Conservation (phyloP, 2,329 filamentous ascomycete genomes). For the Cryphonectria carpinicola region DNA sequence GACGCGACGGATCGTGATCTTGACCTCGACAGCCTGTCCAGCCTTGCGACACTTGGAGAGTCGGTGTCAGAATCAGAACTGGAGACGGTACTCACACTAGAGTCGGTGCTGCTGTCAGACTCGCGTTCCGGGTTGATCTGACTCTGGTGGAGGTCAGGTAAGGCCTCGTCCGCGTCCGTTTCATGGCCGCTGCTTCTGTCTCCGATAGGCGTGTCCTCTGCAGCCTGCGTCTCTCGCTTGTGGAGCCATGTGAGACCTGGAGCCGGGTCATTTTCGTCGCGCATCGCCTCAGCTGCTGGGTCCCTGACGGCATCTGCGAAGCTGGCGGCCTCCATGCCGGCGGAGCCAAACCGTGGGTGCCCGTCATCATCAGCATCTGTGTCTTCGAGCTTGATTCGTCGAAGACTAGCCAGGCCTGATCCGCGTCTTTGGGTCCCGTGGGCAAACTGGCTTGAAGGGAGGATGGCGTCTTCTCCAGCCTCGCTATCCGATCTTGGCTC, state of each 20-base stretch:
- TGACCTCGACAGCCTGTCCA: constrained; percentile 22
- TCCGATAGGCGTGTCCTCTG: constrained; percentile 5
- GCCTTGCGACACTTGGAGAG: constrained; percentile 15
- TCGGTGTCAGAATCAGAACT: constrained; percentile 4
- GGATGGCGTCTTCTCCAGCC: not conserved
- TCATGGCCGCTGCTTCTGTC: not conserved
- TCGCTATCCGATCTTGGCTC: not conserved
- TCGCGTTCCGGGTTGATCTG: constrained; percentile 9
- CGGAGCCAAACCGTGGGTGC: not conserved
- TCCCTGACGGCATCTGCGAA: constrained; percentile 8
- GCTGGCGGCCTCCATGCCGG: not conserved
- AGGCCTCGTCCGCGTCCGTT: not conserved
- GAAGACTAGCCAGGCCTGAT: not conserved
- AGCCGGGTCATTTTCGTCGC: not conserved
- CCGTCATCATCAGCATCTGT: not conserved
- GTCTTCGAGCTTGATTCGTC: constrained; percentile 5
- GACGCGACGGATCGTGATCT: constrained; percentile 25
- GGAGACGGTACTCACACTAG: not conserved
- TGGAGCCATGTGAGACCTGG: constrained; percentile 22
- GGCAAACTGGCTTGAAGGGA: constrained; percentile 10
- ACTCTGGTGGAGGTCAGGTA: constrained; percentile 13
- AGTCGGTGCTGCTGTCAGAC: not conserved
- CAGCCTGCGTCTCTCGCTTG: constrained; percentile 10
- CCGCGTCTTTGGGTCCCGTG: not conserved
- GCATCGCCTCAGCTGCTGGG: not conserved